phyloP scores from a whole-genome alignment of 441 rosid genomes.

The Erodium texanum region DNA sequence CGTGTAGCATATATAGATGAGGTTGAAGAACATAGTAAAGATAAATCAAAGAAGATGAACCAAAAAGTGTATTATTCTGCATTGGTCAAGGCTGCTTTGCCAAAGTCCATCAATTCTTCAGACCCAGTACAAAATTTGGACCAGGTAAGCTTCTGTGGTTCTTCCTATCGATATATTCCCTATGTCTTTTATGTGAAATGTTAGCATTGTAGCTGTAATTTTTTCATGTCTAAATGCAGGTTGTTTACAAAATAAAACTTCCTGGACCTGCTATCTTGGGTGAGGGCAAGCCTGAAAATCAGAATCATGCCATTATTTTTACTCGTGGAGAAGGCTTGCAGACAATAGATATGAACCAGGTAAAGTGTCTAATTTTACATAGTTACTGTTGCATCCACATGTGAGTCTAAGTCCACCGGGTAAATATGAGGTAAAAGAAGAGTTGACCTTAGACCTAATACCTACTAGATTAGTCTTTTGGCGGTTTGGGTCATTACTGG shows the following conservation, averaged over 20 bases:
- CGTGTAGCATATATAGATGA: conserved; percentile 99
- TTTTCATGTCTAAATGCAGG: conserved; percentile 39
- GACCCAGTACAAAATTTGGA: conserved; percentile 82
- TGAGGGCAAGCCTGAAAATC: conserved; percentile 99
- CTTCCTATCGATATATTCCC: not conserved
- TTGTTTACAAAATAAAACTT: conserved; percentile 85
- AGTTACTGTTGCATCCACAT: no score
- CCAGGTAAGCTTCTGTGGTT: conserved; percentile 73
- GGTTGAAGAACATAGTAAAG: conserved; percentile 85
- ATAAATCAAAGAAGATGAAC: conserved; percentile 55
- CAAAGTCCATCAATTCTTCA: conserved; percentile 70
- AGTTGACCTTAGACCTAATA: no score
- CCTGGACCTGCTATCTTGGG: conserved; percentile 98
- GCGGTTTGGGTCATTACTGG: no score
- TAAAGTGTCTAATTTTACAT: conserved; percentile 6
- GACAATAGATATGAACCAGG: conserved; percentile 99
- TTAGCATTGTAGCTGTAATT: not conserved
- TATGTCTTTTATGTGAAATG: not conserved
- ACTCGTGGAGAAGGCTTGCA: conserved; percentile 99
- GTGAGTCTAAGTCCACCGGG: no score
- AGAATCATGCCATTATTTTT: conserved; percentile 97
- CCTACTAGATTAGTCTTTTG: no score
- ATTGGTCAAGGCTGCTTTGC: conserved; percentile 76
- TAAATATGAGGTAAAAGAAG: no score
- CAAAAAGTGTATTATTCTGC: conserved; percentile 79